Base-by-base conservation (phyloP, 192 early-diverging fungal genomes). In the Coemansia sp. region DNA sequence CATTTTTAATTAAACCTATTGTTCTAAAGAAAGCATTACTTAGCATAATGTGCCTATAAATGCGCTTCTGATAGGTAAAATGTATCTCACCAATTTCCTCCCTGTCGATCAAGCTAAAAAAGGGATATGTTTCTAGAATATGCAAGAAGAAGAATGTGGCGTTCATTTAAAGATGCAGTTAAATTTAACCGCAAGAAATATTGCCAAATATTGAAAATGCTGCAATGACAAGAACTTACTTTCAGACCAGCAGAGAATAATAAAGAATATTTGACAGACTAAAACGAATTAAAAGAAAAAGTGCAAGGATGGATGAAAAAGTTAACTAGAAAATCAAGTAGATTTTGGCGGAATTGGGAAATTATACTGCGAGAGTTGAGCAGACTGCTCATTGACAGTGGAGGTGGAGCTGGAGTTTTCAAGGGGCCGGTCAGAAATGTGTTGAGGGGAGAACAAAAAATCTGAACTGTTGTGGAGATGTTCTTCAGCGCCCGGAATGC, bases 321-420 rank as follows among this genome's bases (percentile, higher is more conserved):
- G 21, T 3, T 6, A 5, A 49, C 10, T 38, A 53, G 25, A 4
- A 23, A 44, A 41, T 54, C 30, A 51, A 16, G 54, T 24, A n/a
- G 60, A 55, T 24, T 60, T 67, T 51, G 65, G 61, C 14, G 58
- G 55, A 2, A 62, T 21, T 7, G 57, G 65, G 30, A 67, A 71
- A 28, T 67, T 62, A 38, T 68, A 67, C 28, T 54, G 52, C 9
- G 65, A 57, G n/a, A 70, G 30, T 10, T 49, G 56, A 4, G 22
- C 25, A 8, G 56, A 9, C n/a, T 19, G 60, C n/a, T 74, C 77
- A 28, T 80, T 68, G 54, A 80, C 65, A 4, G 77, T 80, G 12
- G 72, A 71, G 4, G 77, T 57, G 8, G 77, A 74, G 21, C 72
- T 80, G 2, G 69, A 67, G 32, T 73, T 65, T 48, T 73, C 76